Evolutionary conservation across 2,329 filamentous ascomycete species (phyloP).

Genomic region (Aureobasidium sp.): DNA sequence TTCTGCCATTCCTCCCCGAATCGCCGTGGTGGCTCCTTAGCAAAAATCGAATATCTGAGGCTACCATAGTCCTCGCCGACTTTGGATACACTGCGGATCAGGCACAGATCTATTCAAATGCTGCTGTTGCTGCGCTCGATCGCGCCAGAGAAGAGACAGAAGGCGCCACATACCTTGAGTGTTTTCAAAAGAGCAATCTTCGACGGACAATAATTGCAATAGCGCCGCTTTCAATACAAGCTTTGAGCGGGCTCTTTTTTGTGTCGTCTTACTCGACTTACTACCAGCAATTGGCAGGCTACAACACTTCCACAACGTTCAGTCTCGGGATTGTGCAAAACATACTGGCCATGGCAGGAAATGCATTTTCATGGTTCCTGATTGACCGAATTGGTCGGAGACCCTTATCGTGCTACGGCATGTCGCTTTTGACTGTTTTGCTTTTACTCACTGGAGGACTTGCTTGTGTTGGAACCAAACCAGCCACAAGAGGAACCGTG

Average conservation of each 20-base stretch:
- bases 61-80: slow-evolving; percentile 21
- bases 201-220: slow-evolving; percentile 37
- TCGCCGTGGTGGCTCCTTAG: slow-evolving; percentile 17
- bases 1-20: slow-evolving; percentile 27
- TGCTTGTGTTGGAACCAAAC: slow-evolving; percentile 20
- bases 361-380: slow-evolving; percentile 35
- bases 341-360: slow-evolving; percentile 34
- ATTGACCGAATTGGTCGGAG: slow-evolving; percentile 35
- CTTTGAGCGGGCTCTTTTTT: slow-evolving; percentile 33
- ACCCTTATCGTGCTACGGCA: slow-evolving; percentile 33
- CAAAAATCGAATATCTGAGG: slow-evolving; percentile 15
- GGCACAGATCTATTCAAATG: slow-evolving; percentile 22
- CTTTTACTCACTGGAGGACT: slow-evolving; percentile 36
- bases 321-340: slow-evolving; percentile 37
- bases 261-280: slow-evolving; percentile 37
- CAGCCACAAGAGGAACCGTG: slow-evolving; percentile 11
- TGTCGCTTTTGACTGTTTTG: slow-evolving; percentile 32
- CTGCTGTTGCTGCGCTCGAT: slow-evolving; percentile 30
- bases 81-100: slow-evolving; percentile 22
- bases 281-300: slow-evolving; percentile 39
- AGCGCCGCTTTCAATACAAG: slow-evolving; percentile 32
- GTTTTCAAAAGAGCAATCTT: slow-evolving; percentile 35
- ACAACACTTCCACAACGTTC: slow-evolving; percentile 32
- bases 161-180: slow-evolving; percentile 35
- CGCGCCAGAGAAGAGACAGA: slow-evolving; percentile 32